Base-by-base conservation (phyloP, 345 rosid species). In the Eucalyptus erythrocorys region DNA sequence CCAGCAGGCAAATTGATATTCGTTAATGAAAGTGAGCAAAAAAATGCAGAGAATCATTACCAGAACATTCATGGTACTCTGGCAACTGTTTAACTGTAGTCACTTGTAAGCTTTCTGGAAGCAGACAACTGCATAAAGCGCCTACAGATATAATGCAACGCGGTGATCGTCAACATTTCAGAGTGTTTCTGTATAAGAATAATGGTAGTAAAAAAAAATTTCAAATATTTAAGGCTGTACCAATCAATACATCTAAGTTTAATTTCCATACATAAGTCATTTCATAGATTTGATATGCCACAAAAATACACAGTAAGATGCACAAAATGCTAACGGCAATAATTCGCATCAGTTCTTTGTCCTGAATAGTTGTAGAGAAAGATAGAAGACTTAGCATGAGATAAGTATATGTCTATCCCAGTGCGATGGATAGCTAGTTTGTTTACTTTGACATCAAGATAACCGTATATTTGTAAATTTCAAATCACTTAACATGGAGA, bases 41-140 rank as follows among this genome's bases (percentile, higher is more conserved):
- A 42, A 48, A 43, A 66, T 42, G 53, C 27, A 48, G 84, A 43
- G 57, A 79, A 49, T 86, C n/a, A 49, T 49, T 85, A 93, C 97
- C 96, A 14, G 92, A 32, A 90, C 88, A 88, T 61, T 93, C 97
- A n/a, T 92, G 94, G 92, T 95, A 94, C 53, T 94, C 96, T 6
- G 95, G 95, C 85, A 92, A 53, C 92, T 92, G 94, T 89, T 93
- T 96, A 37, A 96, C 97, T 40, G 96, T 87, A 40, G 96, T 95
- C 71, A 92, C 94, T 92, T 96, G 96, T 90, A 95, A 95, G 91
- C 95, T 93, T 90, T 96, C 98, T 47, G 98, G 98, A 89, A 96
- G 97, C 86, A 96, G 93, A 89, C 98, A 96, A 87, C 95, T 94
- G 64, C 97, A 95, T 49, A 96, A 50, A 85, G 94, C 89, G 82